These are phyloP conservation scores for Xylaria palmicola DNA, from an alignment of 495 filamentous ascomycete genomes.

Conservation along the genomic window DNA sequence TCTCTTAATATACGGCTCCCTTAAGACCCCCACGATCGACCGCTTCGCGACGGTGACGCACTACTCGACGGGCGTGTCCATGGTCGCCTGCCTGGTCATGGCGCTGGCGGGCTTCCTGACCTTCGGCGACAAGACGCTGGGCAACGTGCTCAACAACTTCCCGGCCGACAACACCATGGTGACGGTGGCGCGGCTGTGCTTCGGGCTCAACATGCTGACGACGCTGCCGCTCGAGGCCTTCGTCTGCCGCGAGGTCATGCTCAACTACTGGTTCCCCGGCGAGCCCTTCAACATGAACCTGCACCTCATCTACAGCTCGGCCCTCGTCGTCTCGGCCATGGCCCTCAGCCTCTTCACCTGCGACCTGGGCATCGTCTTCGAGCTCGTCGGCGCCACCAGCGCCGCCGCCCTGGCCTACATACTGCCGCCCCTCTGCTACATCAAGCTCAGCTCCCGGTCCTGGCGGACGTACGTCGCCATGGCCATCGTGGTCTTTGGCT, in stretches of 20 bases:
- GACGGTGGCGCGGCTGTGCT: conserved; percentile 90
- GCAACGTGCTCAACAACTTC: conserved; percentile 98
- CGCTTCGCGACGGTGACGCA: conserved; percentile 91
- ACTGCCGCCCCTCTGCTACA: conserved; percentile 88
- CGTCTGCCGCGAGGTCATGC: conserved; percentile 95
- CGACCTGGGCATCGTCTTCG: conserved; percentile 90
- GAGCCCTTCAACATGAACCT: conserved; percentile 79
- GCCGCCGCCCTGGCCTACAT: conserved; percentile 95
- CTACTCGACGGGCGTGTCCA: conserved; percentile 83
- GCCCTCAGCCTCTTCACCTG: conserved; percentile 76
- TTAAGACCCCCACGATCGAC: conserved; percentile 90
- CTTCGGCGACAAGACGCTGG: conserved; percentile 86
- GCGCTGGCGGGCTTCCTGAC: conserved; percentile 86
- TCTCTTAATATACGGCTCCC: conserved; percentile 93
- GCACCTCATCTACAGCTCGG: conserved; percentile 80
- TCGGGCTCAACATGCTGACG: conserved; percentile 97
- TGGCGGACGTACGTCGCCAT: conserved; percentile 74
- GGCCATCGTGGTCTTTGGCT: conserved; percentile 70
- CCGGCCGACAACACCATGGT: conserved; percentile 84
- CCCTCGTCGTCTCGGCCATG: conserved; percentile 79
- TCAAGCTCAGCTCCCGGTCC: conserved; percentile 79
- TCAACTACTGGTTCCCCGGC: conserved; percentile 81
- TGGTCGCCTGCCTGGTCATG: conserved; percentile 85
- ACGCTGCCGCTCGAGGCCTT: conserved; percentile 95
- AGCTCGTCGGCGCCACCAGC: conserved; percentile 91